Conservation (phyloP, 1,284 basidiomycete genomes). For the Flammula alnicola region DNA sequence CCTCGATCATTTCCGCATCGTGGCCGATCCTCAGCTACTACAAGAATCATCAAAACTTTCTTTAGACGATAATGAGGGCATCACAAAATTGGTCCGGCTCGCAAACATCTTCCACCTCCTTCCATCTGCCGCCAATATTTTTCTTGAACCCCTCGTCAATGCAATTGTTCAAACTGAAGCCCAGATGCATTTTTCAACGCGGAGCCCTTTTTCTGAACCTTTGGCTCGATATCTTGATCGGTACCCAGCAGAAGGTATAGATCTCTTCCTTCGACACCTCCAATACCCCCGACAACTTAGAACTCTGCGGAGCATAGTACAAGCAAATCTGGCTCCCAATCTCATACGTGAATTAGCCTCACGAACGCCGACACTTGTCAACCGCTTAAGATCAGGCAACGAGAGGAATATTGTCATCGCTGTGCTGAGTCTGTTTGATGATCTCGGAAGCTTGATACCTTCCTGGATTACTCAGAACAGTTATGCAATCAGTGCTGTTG, state of each 20-base stretch:
- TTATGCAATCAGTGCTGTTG: conserved; percentile 68
- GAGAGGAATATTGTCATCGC: conserved; percentile 63
- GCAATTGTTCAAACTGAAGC: conserved; percentile 94
- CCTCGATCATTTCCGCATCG: conserved; percentile 92
- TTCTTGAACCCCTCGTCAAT: conserved; percentile 86
- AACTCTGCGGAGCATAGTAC: conserved; percentile 82
- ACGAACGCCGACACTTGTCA: conserved; percentile 65
- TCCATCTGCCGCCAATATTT: conserved; percentile 91
- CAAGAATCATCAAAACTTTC: conserved; percentile 79
- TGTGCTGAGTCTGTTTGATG: conserved; percentile 77
- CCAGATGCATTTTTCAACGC: conserved; percentile 87
- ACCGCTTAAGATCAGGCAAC: conserved; percentile 60
- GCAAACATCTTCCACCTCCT: conserved; percentile 98
- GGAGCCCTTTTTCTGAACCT: conserved; percentile 94
- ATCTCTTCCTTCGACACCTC: conserved; percentile 85
- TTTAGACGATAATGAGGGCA: conserved; percentile 87
- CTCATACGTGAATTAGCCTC: conserved; percentile 77
- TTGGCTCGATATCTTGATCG: conserved; percentile 91
- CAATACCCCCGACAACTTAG: conserved; percentile 76
- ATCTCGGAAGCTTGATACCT: conserved; percentile 72
- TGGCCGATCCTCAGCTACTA: conserved; percentile 88
- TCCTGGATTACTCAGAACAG: conserved; percentile 76
- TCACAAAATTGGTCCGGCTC: conserved; percentile 91
- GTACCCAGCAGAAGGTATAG: conserved; percentile 85
- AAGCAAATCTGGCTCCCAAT: conserved; percentile 77